Conservation (phyloP, 306 rosid species). For the Hippophae gyantsensis region DNA sequence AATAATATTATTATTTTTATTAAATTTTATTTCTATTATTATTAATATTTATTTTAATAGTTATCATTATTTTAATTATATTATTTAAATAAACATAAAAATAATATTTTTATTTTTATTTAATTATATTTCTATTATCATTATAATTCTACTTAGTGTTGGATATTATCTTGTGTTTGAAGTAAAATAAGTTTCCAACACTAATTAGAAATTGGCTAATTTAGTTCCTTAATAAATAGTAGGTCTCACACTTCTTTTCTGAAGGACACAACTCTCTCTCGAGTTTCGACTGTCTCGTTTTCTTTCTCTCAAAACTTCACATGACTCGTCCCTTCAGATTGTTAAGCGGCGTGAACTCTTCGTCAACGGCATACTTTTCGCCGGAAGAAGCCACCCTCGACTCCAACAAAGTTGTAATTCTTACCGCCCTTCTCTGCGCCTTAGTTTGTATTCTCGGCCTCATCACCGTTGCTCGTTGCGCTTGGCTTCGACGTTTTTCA, state of each 20-base stretch:
- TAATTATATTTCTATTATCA: too few species aligned
- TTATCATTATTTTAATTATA: too few species aligned
- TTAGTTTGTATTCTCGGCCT: conserved; percentile 70
- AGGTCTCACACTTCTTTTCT: too few species aligned
- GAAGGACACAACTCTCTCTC: background rate
- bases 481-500: conserved; percentile 58
- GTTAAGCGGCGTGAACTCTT: conserved; percentile 36
- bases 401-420: conserved; percentile 57
- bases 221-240: background rate
- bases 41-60: too few species aligned
- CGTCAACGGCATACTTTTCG: conserved; percentile 12
- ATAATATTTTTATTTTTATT: too few species aligned
- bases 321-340: conserved; percentile 58
- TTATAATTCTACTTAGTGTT: too few species aligned
- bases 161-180: too few species aligned
- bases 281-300: background rate
- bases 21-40: too few species aligned
- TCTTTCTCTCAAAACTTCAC: conserved; percentile 12
- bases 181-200: too few species aligned
- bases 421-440: conserved; percentile 78
- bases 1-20: too few species aligned
- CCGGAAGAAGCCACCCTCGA: conserved; percentile 19
- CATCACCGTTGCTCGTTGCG: conserved; percentile 61
- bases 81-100: too few species aligned
- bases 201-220: too few species aligned